Percentiles rank a stretch among this genome's conserved stretches.
Evolutionary conservation across 192 early-diverging fungal species (phyloP).

Genomic region (Phlyctochytrium arcticum): DNA sequence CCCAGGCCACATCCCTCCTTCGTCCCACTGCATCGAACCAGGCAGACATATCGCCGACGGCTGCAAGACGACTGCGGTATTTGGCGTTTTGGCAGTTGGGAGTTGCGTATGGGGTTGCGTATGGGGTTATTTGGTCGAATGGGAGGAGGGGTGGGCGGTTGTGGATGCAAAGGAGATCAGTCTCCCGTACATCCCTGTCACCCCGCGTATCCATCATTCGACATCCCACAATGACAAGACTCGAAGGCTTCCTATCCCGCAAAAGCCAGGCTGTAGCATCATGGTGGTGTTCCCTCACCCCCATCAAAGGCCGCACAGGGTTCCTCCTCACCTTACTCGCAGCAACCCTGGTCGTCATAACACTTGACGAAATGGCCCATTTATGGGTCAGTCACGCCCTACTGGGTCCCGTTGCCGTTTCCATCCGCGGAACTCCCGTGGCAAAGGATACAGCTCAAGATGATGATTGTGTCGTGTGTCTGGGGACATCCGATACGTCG

Average conservation of each 20-base stretch:
- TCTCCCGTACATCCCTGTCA: too few species aligned
- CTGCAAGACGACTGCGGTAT: neutral
- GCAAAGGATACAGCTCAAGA: neutral
- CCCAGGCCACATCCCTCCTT: slow-evolving; percentile 9
- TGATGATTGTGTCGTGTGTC: slow-evolving; percentile 16
- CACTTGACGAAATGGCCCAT: slow-evolving; percentile 6
- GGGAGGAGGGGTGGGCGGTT: neutral
- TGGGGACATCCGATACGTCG: neutral
- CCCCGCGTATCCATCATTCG: too few species aligned
- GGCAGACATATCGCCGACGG: too few species aligned
- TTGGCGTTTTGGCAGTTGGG: slow-evolving; percentile 1
- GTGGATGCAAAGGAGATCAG: too few species aligned
- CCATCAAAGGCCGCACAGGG: too few species aligned
- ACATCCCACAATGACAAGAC: too few species aligned
- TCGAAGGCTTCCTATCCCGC: too few species aligned
- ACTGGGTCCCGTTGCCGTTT: neutral
- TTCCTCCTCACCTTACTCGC: neutral
- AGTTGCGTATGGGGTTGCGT: slow-evolving; percentile 9
- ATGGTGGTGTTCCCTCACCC: too few species aligned
- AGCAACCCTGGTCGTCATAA: neutral
- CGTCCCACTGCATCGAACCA: neutral
- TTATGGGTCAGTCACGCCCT: neutral
- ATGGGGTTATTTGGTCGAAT: neutral
- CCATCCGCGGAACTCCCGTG: neutral
- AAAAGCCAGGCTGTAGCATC: too few species aligned